phyloP scores from a whole-genome alignment of 805 yeast species.

The Candida tibetensis region DNA sequence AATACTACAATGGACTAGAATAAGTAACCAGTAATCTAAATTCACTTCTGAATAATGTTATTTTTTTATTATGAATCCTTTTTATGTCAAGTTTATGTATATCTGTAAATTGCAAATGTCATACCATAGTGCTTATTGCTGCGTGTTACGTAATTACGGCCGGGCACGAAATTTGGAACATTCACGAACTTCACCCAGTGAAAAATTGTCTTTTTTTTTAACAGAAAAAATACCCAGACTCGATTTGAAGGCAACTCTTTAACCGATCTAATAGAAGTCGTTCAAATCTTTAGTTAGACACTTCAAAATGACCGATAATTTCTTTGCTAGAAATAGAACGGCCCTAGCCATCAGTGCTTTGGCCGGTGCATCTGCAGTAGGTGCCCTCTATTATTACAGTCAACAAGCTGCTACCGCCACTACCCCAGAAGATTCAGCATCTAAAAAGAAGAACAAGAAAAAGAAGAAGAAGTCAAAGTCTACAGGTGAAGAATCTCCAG shows the following conservation, averaged over 20 bases:
- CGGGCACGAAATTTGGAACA: not conserved
- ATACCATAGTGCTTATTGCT: no score
- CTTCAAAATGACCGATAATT: constrained; percentile 16
- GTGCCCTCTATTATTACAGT: constrained; percentile 52
- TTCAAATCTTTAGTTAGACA: not conserved
- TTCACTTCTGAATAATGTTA: no score
- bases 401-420: constrained; percentile 21
- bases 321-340: constrained; percentile 54
- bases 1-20: constrained; percentile 21
- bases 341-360: constrained; percentile 62
- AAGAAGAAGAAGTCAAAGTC: constrained; percentile 46
- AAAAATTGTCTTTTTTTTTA: constrained; percentile 1
- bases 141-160: not conserved
- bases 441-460: constrained; percentile 33
- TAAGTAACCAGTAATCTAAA: no score
- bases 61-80: no score
- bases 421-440: constrained; percentile 11
- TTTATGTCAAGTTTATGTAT: no score
- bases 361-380: constrained; percentile 62
- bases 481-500: constrained; percentile 5
- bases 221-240: not conserved
- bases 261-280: not conserved
- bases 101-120: no score
- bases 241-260: constrained; percentile 4
- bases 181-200: constrained; percentile 4